A percentile compares a stretch with the other conserved stretches of the same genome.
These are phyloP conservation scores for Plasmodium chabaudi DNA, from an alignment of 169 alveolate species.

Conservation along the genomic window DNA sequence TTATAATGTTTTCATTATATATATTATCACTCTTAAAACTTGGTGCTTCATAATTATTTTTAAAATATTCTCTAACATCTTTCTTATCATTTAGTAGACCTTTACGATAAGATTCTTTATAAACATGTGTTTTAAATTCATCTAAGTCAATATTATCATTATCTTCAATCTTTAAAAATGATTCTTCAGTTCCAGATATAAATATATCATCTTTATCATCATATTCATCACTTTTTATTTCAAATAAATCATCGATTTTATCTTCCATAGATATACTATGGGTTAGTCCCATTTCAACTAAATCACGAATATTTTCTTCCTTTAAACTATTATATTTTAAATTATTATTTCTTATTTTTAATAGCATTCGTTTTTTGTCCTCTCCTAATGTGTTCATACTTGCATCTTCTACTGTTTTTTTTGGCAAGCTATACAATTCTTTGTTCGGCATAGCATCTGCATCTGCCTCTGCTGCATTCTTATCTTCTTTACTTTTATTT, in stretches of 20 bases:
- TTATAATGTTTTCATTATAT: neutral
- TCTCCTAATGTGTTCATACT: neutral
- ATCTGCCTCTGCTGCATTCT: neutral
- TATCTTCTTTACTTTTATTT: conserved; percentile 14
- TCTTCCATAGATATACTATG: neutral
- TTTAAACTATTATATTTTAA: conserved; percentile 30
- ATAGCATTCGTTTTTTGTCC: conserved; percentile 28
- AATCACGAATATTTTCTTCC: conserved; percentile 12
- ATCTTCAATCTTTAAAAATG: conserved; percentile 60
- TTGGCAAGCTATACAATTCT: neutral
- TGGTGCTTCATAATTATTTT: conserved; percentile 32
- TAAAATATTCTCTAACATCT: conserved; percentile 25
- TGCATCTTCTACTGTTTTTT: neutral
- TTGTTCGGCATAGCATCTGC: neutral
- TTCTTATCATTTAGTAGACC: neutral
- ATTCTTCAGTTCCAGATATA: conserved; percentile 50
- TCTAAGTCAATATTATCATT: neutral
- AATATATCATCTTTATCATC: conserved; percentile 43
- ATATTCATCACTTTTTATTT: neutral
- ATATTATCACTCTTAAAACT: neutral
- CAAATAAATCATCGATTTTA: neutral
- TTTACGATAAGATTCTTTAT: conserved; percentile 22
- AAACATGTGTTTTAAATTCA: conserved; percentile 34
- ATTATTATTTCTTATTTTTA: conserved; percentile 43
- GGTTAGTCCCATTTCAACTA: conserved; percentile 4